Percentiles rank a stretch among this genome's conserved stretches.
Evolutionary conservation across 2,329 filamentous ascomycete species (phyloP).

Genomic region (Talaromyces verruculosus): DNA sequence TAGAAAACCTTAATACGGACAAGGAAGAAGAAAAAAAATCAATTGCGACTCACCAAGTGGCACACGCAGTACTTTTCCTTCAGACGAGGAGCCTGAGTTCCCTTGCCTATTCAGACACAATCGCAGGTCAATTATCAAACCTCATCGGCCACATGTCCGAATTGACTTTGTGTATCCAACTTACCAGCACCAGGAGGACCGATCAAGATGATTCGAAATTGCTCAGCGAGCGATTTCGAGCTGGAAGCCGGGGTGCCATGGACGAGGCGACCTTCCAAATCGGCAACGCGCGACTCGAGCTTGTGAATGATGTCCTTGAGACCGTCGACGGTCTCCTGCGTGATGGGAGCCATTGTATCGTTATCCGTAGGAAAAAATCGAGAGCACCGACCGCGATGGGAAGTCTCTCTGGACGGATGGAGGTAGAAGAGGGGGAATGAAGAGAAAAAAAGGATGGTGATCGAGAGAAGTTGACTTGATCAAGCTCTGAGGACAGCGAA

Average conservation of each 20-base stretch:
- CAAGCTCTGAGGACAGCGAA: slow-evolving; percentile 7
- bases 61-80: slow-evolving; percentile 98
- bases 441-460: background rate
- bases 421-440: slow-evolving; percentile 8
- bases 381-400: slow-evolving; percentile 13
- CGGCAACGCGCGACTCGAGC: slow-evolving; percentile 82
- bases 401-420: slow-evolving; percentile 19
- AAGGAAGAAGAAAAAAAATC: slow-evolving; percentile 3
- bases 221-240: slow-evolving; percentile 55
- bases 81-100: slow-evolving; percentile 95
- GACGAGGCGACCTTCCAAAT: slow-evolving; percentile 72
- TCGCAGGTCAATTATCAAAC: slow-evolving; percentile 25
- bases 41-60: slow-evolving; percentile 71
- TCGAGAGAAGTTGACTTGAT: slow-evolving; percentile 14
- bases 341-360: slow-evolving; percentile 77
- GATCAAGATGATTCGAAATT: slow-evolving; percentile 95
- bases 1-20: slow-evolving; percentile 13
- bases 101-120: slow-evolving; percentile 70
- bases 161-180: slow-evolving; percentile 10
- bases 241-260: slow-evolving; percentile 52
- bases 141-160: slow-evolving; percentile 6
- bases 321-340: slow-evolving; percentile 74
- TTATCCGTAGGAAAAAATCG: slow-evolving; percentile 22
- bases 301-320: slow-evolving; percentile 79
- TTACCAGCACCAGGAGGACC: slow-evolving; percentile 94